Conservation (phyloP, 495 filamentous ascomycete species). For the Talaromyces stipitatus region DNA sequence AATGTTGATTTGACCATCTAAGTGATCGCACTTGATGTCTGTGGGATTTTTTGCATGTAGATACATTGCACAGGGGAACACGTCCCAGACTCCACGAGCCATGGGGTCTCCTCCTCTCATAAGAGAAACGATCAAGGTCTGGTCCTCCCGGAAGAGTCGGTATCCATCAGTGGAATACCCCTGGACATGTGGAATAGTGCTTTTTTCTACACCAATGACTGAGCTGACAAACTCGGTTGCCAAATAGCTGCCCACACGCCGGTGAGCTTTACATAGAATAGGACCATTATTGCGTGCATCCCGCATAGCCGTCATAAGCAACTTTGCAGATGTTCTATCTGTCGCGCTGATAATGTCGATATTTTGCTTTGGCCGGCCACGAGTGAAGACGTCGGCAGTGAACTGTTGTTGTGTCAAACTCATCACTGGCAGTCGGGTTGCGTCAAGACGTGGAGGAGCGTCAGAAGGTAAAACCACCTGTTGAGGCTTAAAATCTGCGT, state of each 20-base stretch:
- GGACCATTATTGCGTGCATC: constrained; percentile 41
- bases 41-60: constrained; percentile 41
- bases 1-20: constrained; percentile 32
- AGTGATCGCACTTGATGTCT: constrained; percentile 37
- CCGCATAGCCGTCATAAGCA: constrained; percentile 52
- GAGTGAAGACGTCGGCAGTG: constrained; percentile 22
- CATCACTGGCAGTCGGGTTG: constrained; percentile 35
- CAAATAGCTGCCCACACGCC: constrained; percentile 46
- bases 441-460: constrained; percentile 37
- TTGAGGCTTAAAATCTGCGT: constrained; percentile 29
- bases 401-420: constrained; percentile 30
- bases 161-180: constrained; percentile 41
- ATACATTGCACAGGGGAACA: constrained; percentile 47
- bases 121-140: constrained; percentile 50
- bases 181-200: constrained; percentile 46
- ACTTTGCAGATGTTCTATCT: constrained; percentile 31
- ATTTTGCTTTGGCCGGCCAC: constrained; percentile 5
- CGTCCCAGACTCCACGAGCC: constrained; percentile 53
- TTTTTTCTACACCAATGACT: constrained; percentile 46
- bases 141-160: constrained; percentile 39
- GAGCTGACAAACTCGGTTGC: constrained; percentile 39
- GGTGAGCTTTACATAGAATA: constrained; percentile 43
- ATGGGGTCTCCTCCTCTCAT: constrained; percentile 64
- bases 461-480: constrained; percentile 42
- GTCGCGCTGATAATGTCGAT: constrained; percentile 43